A percentile compares a stretch with the other conserved stretches of the same genome.
Conservation (phyloP, 163 green algal genomes). For the Chlamydomonas reinhardtii region DNA sequence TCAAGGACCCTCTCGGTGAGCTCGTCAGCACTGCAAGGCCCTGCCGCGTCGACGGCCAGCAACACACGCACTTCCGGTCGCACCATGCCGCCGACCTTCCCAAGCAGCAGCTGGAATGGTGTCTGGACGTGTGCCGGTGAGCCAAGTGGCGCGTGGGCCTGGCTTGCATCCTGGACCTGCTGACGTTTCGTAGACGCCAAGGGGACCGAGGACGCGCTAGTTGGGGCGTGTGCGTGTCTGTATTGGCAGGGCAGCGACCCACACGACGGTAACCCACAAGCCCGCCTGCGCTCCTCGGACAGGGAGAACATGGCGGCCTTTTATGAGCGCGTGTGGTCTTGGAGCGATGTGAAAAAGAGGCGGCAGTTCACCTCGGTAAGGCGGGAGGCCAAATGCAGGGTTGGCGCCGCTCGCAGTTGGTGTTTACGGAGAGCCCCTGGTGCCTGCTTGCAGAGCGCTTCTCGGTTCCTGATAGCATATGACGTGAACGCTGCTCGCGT, state of each 20-base stretch:
- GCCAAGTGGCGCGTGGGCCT: no score
- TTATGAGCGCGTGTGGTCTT: conserved; percentile 39
- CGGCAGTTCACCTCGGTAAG: conserved; percentile 31
- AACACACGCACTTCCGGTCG: not conserved
- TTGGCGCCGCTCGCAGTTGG: no score
- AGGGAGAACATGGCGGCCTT: conserved; percentile 38
- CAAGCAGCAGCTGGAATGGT: conserved; percentile 42
- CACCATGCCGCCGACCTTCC: conserved; percentile 16
- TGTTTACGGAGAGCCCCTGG: no score
- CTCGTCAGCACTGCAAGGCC: not conserved
- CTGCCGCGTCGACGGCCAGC: not conserved
- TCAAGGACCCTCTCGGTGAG: conserved; percentile 19
- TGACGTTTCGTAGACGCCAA: no score
- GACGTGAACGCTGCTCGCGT: not conserved
- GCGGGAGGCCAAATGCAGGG: no score
- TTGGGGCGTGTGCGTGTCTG: no score
- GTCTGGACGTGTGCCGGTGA: conserved; percentile 31
- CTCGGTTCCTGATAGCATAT: conserved; percentile 34
- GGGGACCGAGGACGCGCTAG: no score
- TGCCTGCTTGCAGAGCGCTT: not conserved
- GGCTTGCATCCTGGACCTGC: no score
- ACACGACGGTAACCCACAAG: no score
- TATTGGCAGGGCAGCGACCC: no score
- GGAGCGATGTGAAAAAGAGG: conserved; percentile 40
- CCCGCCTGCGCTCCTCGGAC: not conserved